Evolutionary conservation across 768 basidiomycete species (phyloP), one percentile per base, ranked within the genome.

Genomic region (Xerocomus spinulosus): DNA sequence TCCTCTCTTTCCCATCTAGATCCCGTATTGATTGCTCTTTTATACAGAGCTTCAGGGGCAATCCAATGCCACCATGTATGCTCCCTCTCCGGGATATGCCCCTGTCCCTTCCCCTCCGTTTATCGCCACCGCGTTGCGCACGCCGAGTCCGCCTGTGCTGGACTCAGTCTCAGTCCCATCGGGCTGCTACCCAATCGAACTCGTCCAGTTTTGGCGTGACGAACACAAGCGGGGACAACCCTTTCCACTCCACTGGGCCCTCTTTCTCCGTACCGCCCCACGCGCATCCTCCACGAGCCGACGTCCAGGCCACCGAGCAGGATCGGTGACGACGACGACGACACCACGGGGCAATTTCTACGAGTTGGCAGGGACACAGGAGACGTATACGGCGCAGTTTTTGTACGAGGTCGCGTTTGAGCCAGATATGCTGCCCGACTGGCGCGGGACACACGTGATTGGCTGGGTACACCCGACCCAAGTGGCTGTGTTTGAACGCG

Each of bases 171-270:
- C 35, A 14, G 59, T 61, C 15, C 61, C 61, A 0, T 23, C 50
- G 0, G 54, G 54, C 2, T 51, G 42, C 43, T 56, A 55, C 50
- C 43, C 60, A 5, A 49, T 68, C 51, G 64, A 62, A 14, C 49
- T 67, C 37, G 49, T 44, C 41, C 67, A 68, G 30, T 68, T 67
- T 45, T 68, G 60, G 60, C 67, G 52, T 24, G 46, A 26, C 25
- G 53, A 59, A 37, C 18, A 37, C 41, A 49, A 35, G 3, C 48
- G 25, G 10, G 49, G 53, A 2, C 50, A 44, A 0, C 52, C 56
- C 17, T 24, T 25, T 9, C 57, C 52, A 4, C 54, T 61, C 3
- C 63, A 66, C 44, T 66, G 64, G 64, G 63, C 60, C 28, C 54
- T 66, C 47, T 64, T 64, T n/a, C 29, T 68, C n/a, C 30, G 30